Conservation (phyloP, 1,284 basidiomycete species). For the Tilletia indica region DNA sequence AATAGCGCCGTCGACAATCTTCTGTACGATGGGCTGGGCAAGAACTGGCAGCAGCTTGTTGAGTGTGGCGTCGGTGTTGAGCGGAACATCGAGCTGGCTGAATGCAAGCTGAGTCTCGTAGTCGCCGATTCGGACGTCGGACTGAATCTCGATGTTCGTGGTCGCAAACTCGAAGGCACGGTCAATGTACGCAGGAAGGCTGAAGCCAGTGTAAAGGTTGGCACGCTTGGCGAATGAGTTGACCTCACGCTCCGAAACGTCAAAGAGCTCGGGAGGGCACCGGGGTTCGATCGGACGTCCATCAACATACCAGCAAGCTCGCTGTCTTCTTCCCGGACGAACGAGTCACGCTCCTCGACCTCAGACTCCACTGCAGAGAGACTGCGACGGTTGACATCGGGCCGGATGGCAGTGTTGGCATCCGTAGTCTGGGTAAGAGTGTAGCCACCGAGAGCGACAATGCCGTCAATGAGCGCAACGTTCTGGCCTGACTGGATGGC, state of each 20-base stretch:
- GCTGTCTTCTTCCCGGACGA: slow-evolving; percentile 39
- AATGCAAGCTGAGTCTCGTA: slow-evolving; percentile 68
- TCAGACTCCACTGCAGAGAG: slow-evolving; percentile 29
- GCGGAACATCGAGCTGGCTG: slow-evolving; percentile 64
- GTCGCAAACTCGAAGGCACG: slow-evolving; percentile 68
- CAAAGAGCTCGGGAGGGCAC: slow-evolving; percentile 44
- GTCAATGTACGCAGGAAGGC: slow-evolving; percentile 68
- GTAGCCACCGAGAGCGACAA: slow-evolving; percentile 71
- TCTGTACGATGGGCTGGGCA: slow-evolving; percentile 76
- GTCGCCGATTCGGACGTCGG: slow-evolving; percentile 67
- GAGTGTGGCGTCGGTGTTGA: slow-evolving; percentile 66
- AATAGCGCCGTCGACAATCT: slow-evolving; percentile 66
- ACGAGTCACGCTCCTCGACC: slow-evolving; percentile 22
- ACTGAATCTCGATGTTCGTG: slow-evolving; percentile 66
- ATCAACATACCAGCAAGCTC: slow-evolving; percentile 38
- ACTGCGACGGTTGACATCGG: slow-evolving; percentile 6
- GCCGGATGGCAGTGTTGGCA: slow-evolving; percentile 17
- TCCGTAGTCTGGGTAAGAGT: slow-evolving; percentile 61
- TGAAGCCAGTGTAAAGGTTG: slow-evolving; percentile 63
- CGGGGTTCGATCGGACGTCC: slow-evolving; percentile 52
- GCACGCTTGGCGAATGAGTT: slow-evolving; percentile 57
- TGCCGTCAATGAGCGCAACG: slow-evolving; percentile 67
- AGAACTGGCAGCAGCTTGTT: slow-evolving; percentile 70
- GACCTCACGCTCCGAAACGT: slow-evolving; percentile 29
- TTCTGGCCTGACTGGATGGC: slow-evolving; percentile 68